These are phyloP conservation scores for Puccinia horiana DNA, from an alignment of 1,284 basidiomycete genomes.

Conservation along the genomic window DNA sequence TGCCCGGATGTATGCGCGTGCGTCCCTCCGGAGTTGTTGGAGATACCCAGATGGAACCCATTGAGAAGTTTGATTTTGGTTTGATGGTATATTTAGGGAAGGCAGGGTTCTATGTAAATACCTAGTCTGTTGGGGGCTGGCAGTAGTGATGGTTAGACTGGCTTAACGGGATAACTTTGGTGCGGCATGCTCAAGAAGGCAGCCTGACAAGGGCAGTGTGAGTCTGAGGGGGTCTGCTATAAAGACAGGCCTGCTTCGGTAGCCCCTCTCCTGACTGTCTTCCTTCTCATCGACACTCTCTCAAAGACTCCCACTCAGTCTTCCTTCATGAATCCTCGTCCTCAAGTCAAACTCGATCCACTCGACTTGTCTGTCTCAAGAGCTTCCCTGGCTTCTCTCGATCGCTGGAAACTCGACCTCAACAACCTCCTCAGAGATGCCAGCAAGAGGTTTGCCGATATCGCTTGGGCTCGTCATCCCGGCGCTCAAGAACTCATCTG, in stretches of 20 bases:
- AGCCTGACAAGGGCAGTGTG: no score
- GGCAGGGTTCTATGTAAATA: no score
- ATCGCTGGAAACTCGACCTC: slow-evolving; percentile 63
- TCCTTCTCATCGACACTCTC: slow-evolving; percentile 7
- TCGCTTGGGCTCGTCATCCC: slow-evolving; percentile 68
- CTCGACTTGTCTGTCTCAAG: slow-evolving; percentile 13
- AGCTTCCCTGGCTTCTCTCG: slow-evolving; percentile 31
- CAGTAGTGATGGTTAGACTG: no score
- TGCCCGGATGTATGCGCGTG: neutral
- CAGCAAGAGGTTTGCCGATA: slow-evolving; percentile 84
- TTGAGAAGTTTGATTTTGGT: no score
- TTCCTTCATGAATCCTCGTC: neutral
- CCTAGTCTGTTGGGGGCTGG: no score
- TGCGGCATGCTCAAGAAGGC: no score
- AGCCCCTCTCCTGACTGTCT: no score
- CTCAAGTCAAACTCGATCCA: slow-evolving; percentile 23
- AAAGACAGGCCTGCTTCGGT: no score
- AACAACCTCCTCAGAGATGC: slow-evolving; percentile 73
- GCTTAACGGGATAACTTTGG: no score
- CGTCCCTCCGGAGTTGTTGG: neutral
- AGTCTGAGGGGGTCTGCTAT: no score
- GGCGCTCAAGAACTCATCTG: slow-evolving; percentile 62
- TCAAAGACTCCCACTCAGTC: neutral
- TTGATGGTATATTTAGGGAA: no score
- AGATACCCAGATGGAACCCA: neutral